Percentiles rank a stretch among this genome's conserved stretches.
phyloP scores from a whole-genome alignment of 2,329 filamentous ascomycete genomes.

The Graphilbum fragrans region DNA sequence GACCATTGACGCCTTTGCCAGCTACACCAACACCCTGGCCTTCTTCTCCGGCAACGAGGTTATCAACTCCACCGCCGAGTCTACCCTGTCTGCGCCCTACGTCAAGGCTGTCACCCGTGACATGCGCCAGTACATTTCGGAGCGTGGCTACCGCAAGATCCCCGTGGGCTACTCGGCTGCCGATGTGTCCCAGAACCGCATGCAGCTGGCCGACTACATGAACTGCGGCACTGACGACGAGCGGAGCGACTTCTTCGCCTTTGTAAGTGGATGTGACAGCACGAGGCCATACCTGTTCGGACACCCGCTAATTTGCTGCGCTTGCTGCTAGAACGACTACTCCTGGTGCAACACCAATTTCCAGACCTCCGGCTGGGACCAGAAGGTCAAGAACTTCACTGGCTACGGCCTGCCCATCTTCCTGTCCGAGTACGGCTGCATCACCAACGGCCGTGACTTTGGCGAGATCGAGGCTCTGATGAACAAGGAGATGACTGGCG shows the following conservation, averaged over 20 bases:
- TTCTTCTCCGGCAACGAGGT: constrained; percentile 80
- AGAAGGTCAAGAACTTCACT: constrained; percentile 79
- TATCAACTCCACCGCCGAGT: constrained; percentile 53
- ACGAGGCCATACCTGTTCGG: too few relatives aligned
- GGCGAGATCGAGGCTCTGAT: constrained; percentile 71
- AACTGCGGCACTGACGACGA: constrained; percentile 80
- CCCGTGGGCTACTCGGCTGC: constrained; percentile 70
- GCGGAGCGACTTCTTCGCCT: constrained; percentile 79
- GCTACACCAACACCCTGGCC: constrained; percentile 77
- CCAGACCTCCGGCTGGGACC: constrained; percentile 63
- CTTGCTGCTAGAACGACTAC: constrained; percentile 54
- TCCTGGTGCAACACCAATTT: constrained; percentile 72
- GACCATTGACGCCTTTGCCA: constrained; percentile 71
- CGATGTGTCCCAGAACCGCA: constrained; percentile 74
- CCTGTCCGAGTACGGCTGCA: constrained; percentile 92
- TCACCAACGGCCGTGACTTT: constrained; percentile 68
- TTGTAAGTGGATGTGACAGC: constrained; percentile 25
- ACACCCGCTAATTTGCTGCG: constrained; percentile 6
- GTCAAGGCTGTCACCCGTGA: constrained; percentile 72
- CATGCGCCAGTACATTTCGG: constrained; percentile 57
- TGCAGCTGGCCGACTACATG: constrained; percentile 82
- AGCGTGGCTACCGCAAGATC: constrained; percentile 48
- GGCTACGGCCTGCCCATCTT: constrained; percentile 85
- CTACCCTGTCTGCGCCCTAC: constrained; percentile 55
- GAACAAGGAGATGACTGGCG: constrained; percentile 66